These are phyloP conservation scores for Lentinula aciculospora DNA, from an alignment of 768 basidiomycete species.

Conservation along the genomic window DNA sequence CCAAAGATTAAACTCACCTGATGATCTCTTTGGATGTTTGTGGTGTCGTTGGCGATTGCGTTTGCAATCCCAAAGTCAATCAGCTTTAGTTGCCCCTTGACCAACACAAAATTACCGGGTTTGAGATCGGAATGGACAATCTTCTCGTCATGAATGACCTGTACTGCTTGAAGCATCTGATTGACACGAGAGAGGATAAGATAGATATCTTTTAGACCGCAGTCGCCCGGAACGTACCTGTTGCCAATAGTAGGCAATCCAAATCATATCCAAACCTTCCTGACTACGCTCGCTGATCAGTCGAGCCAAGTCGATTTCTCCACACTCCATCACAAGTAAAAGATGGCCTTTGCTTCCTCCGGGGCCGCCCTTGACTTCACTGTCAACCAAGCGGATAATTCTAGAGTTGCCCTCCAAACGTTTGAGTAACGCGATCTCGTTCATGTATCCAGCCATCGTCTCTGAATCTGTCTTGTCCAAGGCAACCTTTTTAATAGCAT, in stretches of 20 bases:
- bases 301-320: conserved; percentile 87
- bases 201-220: neutral
- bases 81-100: conserved; percentile 90
- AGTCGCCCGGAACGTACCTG: conserved; percentile 51
- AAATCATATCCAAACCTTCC: conserved; percentile 85
- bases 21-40: conserved; percentile 94
- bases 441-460: conserved; percentile 89
- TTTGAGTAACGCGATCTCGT: conserved; percentile 90
- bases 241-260: conserved; percentile 95
- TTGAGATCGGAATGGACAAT: conserved; percentile 99
- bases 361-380: conserved; percentile 73
- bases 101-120: conserved; percentile 97
- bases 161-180: conserved; percentile 98
- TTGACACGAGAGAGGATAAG: neutral
- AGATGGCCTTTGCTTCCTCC: conserved; percentile 70
- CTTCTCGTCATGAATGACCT: conserved; percentile 96
- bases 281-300: conserved; percentile 81
- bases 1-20: conserved; percentile 49
- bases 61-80: conserved; percentile 99
- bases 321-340: conserved; percentile 93
- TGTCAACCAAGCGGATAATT: conserved; percentile 89
- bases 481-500: conserved; percentile 88
- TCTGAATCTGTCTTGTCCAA: conserved; percentile 87
- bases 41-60: conserved; percentile 97
- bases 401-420: conserved; percentile 91